Evolutionary conservation across 2,329 filamentous ascomycete species (phyloP).

Genomic region (Ceratocystis huliohia): DNA sequence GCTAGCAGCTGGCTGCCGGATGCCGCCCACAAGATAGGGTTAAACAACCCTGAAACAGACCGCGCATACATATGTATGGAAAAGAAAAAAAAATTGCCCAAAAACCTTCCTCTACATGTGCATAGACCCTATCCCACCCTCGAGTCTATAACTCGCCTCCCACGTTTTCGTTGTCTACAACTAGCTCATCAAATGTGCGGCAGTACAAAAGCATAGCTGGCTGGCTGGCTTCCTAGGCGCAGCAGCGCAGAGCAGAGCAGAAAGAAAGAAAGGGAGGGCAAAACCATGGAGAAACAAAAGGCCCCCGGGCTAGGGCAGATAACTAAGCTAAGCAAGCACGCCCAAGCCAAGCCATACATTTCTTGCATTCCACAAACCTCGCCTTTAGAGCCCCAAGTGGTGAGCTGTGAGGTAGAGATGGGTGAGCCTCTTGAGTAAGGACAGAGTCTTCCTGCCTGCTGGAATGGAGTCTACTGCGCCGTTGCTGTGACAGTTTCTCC

Average conservation of each 20-base stretch:
- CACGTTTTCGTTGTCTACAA: neutral
- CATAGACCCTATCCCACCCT: no score
- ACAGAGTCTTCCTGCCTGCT: neutral
- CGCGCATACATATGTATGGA: neutral
- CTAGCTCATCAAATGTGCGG: neutral
- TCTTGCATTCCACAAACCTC: neutral
- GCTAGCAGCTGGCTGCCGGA: no score
- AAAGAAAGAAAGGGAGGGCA: neutral
- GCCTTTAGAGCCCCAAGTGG: no score
- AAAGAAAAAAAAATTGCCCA: no score
- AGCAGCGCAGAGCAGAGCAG: neutral
- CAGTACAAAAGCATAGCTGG: neutral
- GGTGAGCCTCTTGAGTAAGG: no score
- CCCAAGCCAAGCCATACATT: neutral
- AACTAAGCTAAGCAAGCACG: neutral
- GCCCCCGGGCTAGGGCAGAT: neutral
- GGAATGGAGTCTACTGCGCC: slow-evolving; percentile 6
- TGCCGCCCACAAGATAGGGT: neutral
- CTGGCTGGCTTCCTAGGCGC: no score
- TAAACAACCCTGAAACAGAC: neutral
- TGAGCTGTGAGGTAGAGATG: no score
- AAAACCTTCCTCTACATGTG: no score
- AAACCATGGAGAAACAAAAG: neutral
- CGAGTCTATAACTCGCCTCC: no score
- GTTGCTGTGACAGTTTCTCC: neutral